These are phyloP conservation scores for Emericellopsis atlantica DNA, from an alignment of 2,329 filamentous ascomycete species.

Conservation along the genomic window DNA sequence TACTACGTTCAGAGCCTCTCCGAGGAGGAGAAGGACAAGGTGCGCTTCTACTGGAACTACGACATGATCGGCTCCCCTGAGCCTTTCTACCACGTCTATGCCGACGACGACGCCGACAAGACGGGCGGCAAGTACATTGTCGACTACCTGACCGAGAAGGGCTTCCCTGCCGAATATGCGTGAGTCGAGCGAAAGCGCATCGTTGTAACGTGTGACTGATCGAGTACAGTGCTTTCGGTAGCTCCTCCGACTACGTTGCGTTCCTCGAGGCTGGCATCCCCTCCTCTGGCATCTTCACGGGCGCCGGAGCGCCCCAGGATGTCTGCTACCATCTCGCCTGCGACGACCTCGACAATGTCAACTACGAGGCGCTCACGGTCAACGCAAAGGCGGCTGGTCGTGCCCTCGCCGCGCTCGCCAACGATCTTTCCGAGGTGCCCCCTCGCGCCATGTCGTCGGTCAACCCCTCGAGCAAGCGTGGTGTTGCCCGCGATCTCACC, in stretches of 20 bases:
- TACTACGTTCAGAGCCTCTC: slow-evolving; percentile 24
- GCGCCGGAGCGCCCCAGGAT: slow-evolving; percentile 17
- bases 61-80: slow-evolving; percentile 50
- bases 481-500: slow-evolving; percentile 5
- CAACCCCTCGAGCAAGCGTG: slow-evolving; percentile 7
- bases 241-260: slow-evolving; percentile 25
- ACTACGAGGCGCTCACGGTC: slow-evolving; percentile 17
- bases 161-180: slow-evolving; percentile 17
- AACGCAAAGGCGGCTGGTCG: slow-evolving; percentile 28
- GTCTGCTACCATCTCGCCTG: slow-evolving; percentile 18
- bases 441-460: slow-evolving; percentile 9
- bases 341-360: slow-evolving; percentile 20
- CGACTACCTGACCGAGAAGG: slow-evolving; percentile 21
- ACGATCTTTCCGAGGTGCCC: slow-evolving; percentile 11
- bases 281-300: slow-evolving; percentile 25
- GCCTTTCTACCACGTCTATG: slow-evolving; percentile 25
- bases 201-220: neutral
- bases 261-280: slow-evolving; percentile 26
- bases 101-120: slow-evolving; percentile 23
- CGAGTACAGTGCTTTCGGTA: slow-evolving; percentile 17
- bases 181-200: slow-evolving; percentile 6
- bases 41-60: slow-evolving; percentile 57
- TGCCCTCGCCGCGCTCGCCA: slow-evolving; percentile 24
- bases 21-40: slow-evolving; percentile 32
- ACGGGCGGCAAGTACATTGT: slow-evolving; percentile 19